Evolutionary conservation across 2,329 filamentous ascomycete species (phyloP), one percentile per base, ranked within the genome.

Genomic region (Fusarium zealandicum): DNA sequence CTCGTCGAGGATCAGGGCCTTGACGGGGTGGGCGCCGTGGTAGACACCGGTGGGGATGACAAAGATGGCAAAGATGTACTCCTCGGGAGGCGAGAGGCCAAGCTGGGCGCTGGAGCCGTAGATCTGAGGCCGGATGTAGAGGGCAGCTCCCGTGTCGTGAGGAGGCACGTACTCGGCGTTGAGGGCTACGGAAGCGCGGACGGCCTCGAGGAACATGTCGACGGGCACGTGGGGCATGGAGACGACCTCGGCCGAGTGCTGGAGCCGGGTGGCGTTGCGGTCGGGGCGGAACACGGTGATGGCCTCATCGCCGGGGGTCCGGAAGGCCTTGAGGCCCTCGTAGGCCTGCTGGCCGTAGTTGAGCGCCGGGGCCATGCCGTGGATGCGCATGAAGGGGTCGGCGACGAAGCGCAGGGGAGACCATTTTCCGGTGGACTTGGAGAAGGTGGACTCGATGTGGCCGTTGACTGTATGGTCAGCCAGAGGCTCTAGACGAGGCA

Each of bases 281-380:
- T 88, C 82, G 0, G 93, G 90, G 5, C 93, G 89, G 85, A 98
- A 98, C 73, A 98, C 85, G 72, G 87, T 85, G 77, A 98, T 93
- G 54, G 77, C 76, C 54, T 80, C 72, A 73, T 89, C 85, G 52
- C 82, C 79, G 14, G 92, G 90, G 3, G 82, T 80, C 59, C 93
- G 92, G 83, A 97, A 97, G 49, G 93, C 93, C 76, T 98, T 98
- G 73, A 98, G 86, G n/a, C 95, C 95, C 74, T 99, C 95, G 80
- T 96, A 99, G 68, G 92, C 93, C 78, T 98, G 95, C 72, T 96
- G 92, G 53, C 93, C 92, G 75, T 99, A 99, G 82, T 99, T 99
- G 63, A 98, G 85, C 36, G 87, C 93, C 0, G 95, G 93, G 0
- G 93, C 88, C 90, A 99, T 95, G 74, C 93, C 95, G 76, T 98